Conservation (phyloP, 1,139 yeast genomes). For the Taphrina deformans region DNA sequence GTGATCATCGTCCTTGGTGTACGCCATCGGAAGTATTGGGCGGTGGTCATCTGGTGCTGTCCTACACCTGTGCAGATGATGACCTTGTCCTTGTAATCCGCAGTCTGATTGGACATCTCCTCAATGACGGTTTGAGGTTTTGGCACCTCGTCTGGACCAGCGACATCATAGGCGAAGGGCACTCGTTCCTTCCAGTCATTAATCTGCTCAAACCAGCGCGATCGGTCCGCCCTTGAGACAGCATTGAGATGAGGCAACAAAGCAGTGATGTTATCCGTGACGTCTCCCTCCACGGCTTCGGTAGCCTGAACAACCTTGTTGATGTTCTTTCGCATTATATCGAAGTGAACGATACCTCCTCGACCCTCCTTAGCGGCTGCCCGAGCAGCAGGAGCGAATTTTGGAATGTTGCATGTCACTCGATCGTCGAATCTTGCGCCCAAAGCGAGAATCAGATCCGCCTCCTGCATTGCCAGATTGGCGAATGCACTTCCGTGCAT, state of each 20-base stretch:
- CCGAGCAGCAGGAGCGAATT: conserved; percentile 92
- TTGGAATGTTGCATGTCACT: conserved; percentile 81
- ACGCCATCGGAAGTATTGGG: conserved; percentile 93
- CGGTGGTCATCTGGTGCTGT: conserved; percentile 99
- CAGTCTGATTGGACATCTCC: conserved; percentile 73
- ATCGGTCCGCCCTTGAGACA: conserved; percentile 51
- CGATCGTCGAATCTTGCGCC: conserved; percentile 99
- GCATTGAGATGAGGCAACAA: conserved; percentile 60
- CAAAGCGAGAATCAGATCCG: conserved; percentile 87
- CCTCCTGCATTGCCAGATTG: conserved; percentile 86
- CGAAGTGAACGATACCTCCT: conserved; percentile 97
- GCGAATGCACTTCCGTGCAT: conserved; percentile 98
- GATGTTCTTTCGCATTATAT: conserved; percentile 92
- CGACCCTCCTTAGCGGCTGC: conserved; percentile 81
- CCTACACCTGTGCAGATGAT: conserved; percentile 97
- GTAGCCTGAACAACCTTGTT: conserved; percentile 97
- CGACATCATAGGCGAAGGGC: conserved; percentile 77
- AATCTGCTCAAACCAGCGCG: conserved; percentile 75
- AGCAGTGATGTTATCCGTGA: conserved; percentile 68
- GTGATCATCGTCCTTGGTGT: conserved; percentile 90
- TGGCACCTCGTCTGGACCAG: conserved; percentile 75
- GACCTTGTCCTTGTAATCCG: conserved; percentile 63
- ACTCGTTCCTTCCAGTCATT: conserved; percentile 80
- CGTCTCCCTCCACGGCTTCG: conserved; percentile 96
- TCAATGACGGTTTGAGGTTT: conserved; percentile 90